phyloP scores from a whole-genome alignment of 1,284 basidiomycete genomes.

The Neonothopanus nambi region DNA sequence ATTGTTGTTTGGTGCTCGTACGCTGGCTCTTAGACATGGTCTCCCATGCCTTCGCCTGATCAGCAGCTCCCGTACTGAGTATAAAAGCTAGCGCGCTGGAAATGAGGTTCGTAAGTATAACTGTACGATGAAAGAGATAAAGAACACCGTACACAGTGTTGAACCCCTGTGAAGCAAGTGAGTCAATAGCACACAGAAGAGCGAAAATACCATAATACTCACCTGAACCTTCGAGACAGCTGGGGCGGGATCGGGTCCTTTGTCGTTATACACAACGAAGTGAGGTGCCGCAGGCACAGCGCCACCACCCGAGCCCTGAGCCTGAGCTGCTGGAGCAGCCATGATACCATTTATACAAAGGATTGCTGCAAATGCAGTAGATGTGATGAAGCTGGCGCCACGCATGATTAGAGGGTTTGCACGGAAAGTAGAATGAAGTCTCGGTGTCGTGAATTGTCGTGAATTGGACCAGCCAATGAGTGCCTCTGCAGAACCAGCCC shows the following conservation, averaged over 20 bases:
- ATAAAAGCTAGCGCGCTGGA: constrained; percentile 16
- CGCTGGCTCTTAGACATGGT: constrained; percentile 2
- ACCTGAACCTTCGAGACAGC: constrained; percentile 35
- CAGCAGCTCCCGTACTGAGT: constrained; percentile 37
- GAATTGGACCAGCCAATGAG: too few species aligned
- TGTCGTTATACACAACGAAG: constrained; percentile 45
- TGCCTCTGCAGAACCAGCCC: too few species aligned
- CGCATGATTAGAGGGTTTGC: too few species aligned
- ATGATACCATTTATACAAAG: too few species aligned
- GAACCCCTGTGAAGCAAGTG: constrained; percentile 35
- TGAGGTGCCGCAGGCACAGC: constrained; percentile 29
- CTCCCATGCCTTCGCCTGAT: constrained; percentile 29
- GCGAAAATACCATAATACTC: constrained; percentile 11
- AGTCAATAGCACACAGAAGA: background rate
- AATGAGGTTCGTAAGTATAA: background rate
- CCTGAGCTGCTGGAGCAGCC: too few species aligned
- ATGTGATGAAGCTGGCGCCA: too few species aligned
- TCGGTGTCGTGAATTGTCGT: too few species aligned
- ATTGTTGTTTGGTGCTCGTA: constrained; percentile 39
- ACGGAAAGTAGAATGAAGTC: too few species aligned
- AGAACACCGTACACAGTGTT: constrained; percentile 43
- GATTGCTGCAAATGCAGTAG: too few species aligned
- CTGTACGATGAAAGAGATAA: background rate
- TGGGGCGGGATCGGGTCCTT: constrained; percentile 38
- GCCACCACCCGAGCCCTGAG: background rate